Evolutionary conservation across 2,329 filamentous ascomycete genomes (phyloP), one percentile per base, ranked within the genome.

Genomic region (Botrytis fragariae): DNA sequence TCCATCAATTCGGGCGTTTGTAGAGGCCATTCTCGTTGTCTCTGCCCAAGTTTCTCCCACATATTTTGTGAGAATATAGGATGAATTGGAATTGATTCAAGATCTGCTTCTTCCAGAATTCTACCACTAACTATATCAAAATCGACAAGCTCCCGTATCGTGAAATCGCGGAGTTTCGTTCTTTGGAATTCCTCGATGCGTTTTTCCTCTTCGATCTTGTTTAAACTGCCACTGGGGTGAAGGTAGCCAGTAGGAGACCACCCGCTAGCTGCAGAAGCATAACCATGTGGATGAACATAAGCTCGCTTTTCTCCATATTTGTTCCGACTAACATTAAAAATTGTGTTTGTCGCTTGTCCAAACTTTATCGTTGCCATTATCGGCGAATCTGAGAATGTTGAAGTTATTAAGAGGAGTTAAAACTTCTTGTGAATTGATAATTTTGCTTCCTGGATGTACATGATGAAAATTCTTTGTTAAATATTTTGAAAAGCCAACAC

Each of bases 81-180:
- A 63, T 51, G 44, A 39, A 65, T 64, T 14, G 69, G 69, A 3
- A 32, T n/a, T 4, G 16, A 57, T 18, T 18, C n/a, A 18, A 68
- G 71, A 60, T 64, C 32, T 16, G 25, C 14, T 32, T 45, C 35
- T 32, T 60, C 54, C 7, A 72, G 29, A 57, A 45, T 7, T 68
- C 71, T 67, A 32, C 61, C 25, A n/a, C 57, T 59, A 22, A 42
- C 22, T 35, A 72, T 22, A 60, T 72, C 71, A 16, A 72, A 57
- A 45, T 72, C 71, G 37, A 68, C 48, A 45, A 72, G 61, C 20
- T 72, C 71, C 12, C 71, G 61, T 44, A 68, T 25, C 7, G 62
- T 59, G 20, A 35, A 72, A 9, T 29, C 1, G 22, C 4, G 20
- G 8, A 68, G 48, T 22, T 9, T 12, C 3, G 10, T 2, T 14